Evolutionary conservation across 2,329 filamentous ascomycete genomes (phyloP), one percentile per base, ranked within the genome.

Genomic region (Microdochium bolleyi): DNA sequence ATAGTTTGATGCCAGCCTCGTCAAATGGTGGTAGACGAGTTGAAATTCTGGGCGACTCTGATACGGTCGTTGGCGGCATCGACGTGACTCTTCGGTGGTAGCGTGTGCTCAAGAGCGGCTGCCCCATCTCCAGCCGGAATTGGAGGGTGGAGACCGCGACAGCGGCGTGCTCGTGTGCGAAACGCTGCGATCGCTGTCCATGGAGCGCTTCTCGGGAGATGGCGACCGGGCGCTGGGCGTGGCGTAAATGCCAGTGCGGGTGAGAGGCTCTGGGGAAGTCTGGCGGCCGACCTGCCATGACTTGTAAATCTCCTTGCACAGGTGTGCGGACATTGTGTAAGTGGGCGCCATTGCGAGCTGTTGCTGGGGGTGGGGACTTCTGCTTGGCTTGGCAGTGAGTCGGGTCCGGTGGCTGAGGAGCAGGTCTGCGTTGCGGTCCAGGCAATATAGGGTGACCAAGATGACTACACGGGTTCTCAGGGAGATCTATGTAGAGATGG

Each of bases 251-350:
- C 41, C 41, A 11, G 16, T 46, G 41, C 41, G 41, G 41, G 13
- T 46, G 14, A 51, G 52, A 48, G 65, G 55, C 14, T 72, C 68
- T 51, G 69, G 63, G 3, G 67, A 67, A 25, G 68, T 64, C 57
- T 75, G 72, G 57, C 72, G 73, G 48, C 73, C 67, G 62, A 80
- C 75, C 57, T 73, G 73, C 77, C 79, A 82, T n/a, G 79, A 82
- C 51, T 76, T 71, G 70, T 75, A 78, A 68, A 83, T 77, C 61
- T 82, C 73, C 67, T 79, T 80, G 76, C 77, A 79, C 66, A 83
- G 69, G 60, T 83, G 79, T 60, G 79, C 78, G 16, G 79, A 80
- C 74, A 83, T 81, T 57, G 79, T 82, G 69, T 82, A 79, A 37
- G 79, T 81, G 50, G 78, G 78, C 52, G 78, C 74, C 79, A 83